phyloP scores from a whole-genome alignment of 2,329 filamentous ascomycete species.

The Fusarium sp. region DNA sequence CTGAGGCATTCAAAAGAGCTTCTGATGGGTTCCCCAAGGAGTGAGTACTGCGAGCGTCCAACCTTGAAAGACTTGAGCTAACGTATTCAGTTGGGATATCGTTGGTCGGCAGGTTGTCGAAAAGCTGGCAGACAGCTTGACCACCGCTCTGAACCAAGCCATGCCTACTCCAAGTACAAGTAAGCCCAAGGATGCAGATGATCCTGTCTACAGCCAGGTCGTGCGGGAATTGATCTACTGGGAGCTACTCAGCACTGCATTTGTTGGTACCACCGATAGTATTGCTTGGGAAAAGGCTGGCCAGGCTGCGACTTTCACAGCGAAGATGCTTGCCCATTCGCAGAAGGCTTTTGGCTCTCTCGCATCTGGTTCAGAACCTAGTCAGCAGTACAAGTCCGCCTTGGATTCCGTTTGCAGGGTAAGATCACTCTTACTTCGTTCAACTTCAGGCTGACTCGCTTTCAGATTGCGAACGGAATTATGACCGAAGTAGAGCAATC shows the following conservation, averaged over 20 bases:
- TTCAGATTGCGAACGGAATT: neutral
- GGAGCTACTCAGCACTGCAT: neutral
- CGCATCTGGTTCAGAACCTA: neutral
- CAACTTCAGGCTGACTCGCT: neutral
- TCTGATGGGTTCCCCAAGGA: neutral
- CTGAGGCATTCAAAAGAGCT: neutral
- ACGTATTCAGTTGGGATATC: neutral
- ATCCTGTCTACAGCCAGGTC: neutral
- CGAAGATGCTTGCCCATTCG: neutral
- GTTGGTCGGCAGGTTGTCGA: neutral
- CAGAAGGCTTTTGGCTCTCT: neutral
- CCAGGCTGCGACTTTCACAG: neutral
- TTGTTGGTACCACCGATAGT: neutral
- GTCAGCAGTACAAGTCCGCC: neutral
- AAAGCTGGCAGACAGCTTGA: neutral
- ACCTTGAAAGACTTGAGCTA: too few species aligned
- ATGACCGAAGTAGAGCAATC: neutral
- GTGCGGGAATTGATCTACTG: neutral
- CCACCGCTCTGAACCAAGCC: neutral
- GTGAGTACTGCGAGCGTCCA: neutral
- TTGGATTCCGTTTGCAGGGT: neutral
- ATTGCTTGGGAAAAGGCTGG: neutral
- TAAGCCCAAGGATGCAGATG: neutral
- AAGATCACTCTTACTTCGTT: fast-evolving
- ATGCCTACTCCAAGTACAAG: neutral